Evolutionary conservation across 2,329 filamentous ascomycete genomes (phyloP).

Genomic region (Aspergillus ochraceus): DNA sequence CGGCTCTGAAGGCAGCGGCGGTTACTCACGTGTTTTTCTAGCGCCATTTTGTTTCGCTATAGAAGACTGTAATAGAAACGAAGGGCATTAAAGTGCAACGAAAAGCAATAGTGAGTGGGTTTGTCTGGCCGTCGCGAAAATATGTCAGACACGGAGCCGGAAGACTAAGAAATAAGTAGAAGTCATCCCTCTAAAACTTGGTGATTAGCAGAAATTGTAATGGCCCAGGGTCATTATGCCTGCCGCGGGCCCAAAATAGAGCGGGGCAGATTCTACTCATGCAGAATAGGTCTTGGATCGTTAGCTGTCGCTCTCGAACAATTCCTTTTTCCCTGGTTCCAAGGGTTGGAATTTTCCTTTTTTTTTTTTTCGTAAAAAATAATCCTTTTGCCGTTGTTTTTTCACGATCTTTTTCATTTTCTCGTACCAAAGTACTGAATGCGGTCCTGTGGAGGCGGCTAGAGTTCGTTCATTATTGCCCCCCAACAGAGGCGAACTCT

Average conservation of each 20-base stretch:
- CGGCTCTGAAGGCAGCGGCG: conserved; percentile 28
- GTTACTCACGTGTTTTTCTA: conserved; percentile 36
- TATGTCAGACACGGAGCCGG: conserved; percentile 13
- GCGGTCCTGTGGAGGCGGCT: conserved; percentile 19
- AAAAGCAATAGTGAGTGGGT: conserved; percentile 17
- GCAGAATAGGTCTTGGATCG: conserved; percentile 17
- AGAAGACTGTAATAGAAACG: conserved; percentile 11
- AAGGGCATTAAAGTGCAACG: conserved; percentile 16
- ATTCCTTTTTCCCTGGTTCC: conserved; percentile 17
- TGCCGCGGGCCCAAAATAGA: conserved; percentile 22
- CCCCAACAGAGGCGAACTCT: conserved; percentile 16
- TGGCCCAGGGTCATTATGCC: conserved; percentile 11
- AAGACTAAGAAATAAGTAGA: conserved; percentile 23
- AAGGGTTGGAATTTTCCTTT: conserved; percentile 1
- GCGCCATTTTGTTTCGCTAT: conserved; percentile 19
- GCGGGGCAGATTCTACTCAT: conserved; percentile 19
- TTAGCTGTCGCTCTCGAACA: conserved; percentile 16
- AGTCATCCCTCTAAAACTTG: conserved; percentile 11
- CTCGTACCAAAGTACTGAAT: conserved; percentile 7
- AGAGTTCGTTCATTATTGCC: conserved; percentile 17
- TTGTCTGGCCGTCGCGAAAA: conserved; percentile 11
- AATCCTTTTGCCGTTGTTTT: not conserved
- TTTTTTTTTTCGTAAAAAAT: not conserved
- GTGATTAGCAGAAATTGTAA: conserved; percentile 12
- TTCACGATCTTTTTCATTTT: not conserved